Evolutionary conservation across 2,329 filamentous ascomycete species (phyloP).

Genomic region (Bipolaris sorokiniana): DNA sequence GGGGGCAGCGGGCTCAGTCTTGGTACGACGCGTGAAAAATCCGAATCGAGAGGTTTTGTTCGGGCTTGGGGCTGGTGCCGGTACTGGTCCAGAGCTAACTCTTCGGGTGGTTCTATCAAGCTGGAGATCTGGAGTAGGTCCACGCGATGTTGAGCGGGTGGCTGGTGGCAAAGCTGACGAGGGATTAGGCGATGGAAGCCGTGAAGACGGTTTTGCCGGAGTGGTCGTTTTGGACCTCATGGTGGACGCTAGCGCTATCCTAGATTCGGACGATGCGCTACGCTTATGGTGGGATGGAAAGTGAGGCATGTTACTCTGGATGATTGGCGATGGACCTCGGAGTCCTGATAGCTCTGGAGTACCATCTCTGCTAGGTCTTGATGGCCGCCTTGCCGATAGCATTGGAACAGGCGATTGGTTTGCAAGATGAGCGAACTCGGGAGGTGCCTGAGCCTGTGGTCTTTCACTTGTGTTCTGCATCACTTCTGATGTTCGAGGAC

Average conservation of each 20-base stretch:
- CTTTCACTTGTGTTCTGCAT: conserved; percentile 12
- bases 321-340: conserved; percentile 58
- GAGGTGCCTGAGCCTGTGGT: conserved; percentile 40
- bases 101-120: conserved; percentile 43
- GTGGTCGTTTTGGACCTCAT: conserved; percentile 34
- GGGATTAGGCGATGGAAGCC: conserved; percentile 48
- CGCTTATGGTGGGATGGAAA: conserved; percentile 59
- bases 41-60: conserved; percentile 72
- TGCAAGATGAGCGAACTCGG: conserved; percentile 62
- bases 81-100: conserved; percentile 46
- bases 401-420: conserved; percentile 62
- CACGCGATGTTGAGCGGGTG: conserved; percentile 37
- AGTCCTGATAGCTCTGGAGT: conserved; percentile 53
- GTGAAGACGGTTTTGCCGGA: conserved; percentile 43
- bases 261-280: conserved; percentile 56
- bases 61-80: conserved; percentile 57
- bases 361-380: conserved; percentile 55
- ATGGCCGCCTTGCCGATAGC: conserved; percentile 53
- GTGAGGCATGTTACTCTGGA: conserved; percentile 62
- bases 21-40: conserved; percentile 76
- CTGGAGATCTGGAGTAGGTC: conserved; percentile 50
- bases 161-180: conserved; percentile 35
- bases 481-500: conserved; percentile 49
- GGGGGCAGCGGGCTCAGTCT: conserved; percentile 60
- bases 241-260: conserved; percentile 27